Conservation (phyloP, 495 filamentous ascomycete genomes). For the Penicillium roqueforti region DNA sequence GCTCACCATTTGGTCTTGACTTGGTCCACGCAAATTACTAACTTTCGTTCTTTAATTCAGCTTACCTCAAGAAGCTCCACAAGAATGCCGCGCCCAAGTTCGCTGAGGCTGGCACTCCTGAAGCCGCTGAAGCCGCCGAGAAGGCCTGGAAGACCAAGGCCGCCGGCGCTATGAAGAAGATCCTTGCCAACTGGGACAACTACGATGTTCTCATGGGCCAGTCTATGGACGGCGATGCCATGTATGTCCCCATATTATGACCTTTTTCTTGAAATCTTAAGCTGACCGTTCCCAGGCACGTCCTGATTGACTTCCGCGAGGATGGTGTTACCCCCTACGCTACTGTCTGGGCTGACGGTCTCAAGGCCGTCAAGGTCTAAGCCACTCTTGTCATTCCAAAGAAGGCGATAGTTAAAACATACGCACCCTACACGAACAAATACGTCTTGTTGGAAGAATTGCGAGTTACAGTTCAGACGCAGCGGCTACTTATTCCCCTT, state of each 20-base stretch:
- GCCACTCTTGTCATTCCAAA: constrained; percentile 7
- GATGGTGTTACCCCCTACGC: constrained; percentile 90
- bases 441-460: constrained; percentile 22
- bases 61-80: constrained; percentile 72
- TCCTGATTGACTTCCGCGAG: constrained; percentile 95
- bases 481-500: constrained; percentile 13
- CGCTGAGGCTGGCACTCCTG: background rate
- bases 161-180: constrained; percentile 66
- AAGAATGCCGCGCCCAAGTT: background rate
- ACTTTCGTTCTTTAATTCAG: constrained; percentile 35
- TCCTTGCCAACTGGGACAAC: constrained; percentile 83
- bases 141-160: constrained; percentile 70
- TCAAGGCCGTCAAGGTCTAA: constrained; percentile 91
- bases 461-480: constrained; percentile 17
- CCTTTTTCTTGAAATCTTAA: background rate
- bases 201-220: constrained; percentile 91
- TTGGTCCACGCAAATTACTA: background rate
- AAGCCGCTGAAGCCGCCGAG: rapidly evolving
- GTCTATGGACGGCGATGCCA: constrained; percentile 86
- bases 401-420: constrained; percentile 18
- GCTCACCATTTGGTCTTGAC: constrained; percentile 6
- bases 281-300: constrained; percentile 57
- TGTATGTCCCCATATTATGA: constrained; percentile 50
- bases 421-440: constrained; percentile 32
- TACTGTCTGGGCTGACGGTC: constrained; percentile 92